Evolutionary conservation across 805 yeast species (phyloP).

Genomic region (Monosporozyma yasuniensis): DNA sequence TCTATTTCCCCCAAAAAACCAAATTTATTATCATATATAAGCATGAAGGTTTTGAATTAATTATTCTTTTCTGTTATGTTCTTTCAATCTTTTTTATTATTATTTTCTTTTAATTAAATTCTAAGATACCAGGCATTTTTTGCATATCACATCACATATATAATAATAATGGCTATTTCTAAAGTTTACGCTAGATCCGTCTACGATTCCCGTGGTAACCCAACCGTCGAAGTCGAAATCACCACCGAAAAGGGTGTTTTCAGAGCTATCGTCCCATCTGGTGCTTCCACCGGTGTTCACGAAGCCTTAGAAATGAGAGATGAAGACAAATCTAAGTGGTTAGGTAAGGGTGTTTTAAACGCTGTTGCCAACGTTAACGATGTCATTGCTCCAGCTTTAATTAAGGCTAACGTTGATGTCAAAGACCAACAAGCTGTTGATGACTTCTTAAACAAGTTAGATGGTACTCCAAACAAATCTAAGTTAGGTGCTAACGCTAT

Average conservation of each 20-base stretch:
- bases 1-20: too few species aligned
- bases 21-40: neutral
- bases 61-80: neutral
- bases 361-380: conserved; percentile 96
- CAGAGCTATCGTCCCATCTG: conserved; percentile 98
- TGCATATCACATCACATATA: conserved; percentile 1
- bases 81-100: conserved; percentile 3
- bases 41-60: neutral
- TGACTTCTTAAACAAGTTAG: conserved; percentile 74
- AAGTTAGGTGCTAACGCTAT: conserved; percentile 98
- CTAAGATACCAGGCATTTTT: conserved; percentile 14
- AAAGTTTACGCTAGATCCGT: conserved; percentile 92
- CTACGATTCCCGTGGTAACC: conserved; percentile 99
- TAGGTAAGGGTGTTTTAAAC: conserved; percentile 96
- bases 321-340: conserved; percentile 95
- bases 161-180: conserved; percentile 60
- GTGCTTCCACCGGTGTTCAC: conserved; percentile 98
- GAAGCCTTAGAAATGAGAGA: conserved; percentile 99
- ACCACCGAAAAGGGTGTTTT: conserved; percentile 86
- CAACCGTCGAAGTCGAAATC: conserved; percentile 97
- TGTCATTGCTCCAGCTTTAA: conserved; percentile 86
- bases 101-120: conserved; percentile 1
- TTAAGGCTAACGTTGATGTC: conserved; percentile 74
- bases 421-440: conserved; percentile 81
- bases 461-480: conserved; percentile 95